phyloP scores from a whole-genome alignment of 345 rosid species.

The Zanthoxylum bungeanum region DNA sequence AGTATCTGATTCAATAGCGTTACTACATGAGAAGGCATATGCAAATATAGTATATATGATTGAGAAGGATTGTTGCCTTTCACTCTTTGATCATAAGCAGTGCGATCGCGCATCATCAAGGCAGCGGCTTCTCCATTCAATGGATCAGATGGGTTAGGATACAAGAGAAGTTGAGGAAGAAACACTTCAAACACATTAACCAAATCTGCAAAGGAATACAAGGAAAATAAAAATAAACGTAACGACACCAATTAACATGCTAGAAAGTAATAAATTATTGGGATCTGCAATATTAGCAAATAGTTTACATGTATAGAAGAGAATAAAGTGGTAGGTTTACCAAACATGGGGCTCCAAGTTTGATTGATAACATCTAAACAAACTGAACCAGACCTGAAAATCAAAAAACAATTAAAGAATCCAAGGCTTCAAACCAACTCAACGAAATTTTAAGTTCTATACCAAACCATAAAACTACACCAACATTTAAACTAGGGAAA shows the following conservation, averaged over 20 bases:
- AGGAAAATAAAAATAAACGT: conserved; percentile 3
- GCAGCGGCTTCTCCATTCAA: conserved; percentile 99
- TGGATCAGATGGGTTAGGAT: conserved; percentile 96
- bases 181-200: conserved; percentile 96
- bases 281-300: background rate
- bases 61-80: conserved; percentile 51
- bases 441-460: background rate
- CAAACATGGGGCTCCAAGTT: conserved; percentile 99
- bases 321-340: conserved; percentile 36
- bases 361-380: conserved; percentile 97
- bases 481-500: conserved; percentile 2
- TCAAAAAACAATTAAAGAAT: conserved; percentile 16
- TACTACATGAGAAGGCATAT: background rate
- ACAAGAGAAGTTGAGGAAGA: conserved; percentile 96
- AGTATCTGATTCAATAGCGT: background rate
- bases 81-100: conserved; percentile 75
- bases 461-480: background rate
- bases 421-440: conserved; percentile 2
- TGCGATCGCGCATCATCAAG: conserved; percentile 85
- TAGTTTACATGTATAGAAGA: background rate
- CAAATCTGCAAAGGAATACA: conserved; percentile 53
- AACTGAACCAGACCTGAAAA: conserved; percentile 92
- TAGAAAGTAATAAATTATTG: background rate
- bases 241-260: background rate
- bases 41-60: background rate